Percentiles rank a stretch among this genome's conserved stretches.
Evolutionary conservation across 2,329 filamentous ascomycete genomes (phyloP).

Genomic region (Penicillium fuscoglaucum): DNA sequence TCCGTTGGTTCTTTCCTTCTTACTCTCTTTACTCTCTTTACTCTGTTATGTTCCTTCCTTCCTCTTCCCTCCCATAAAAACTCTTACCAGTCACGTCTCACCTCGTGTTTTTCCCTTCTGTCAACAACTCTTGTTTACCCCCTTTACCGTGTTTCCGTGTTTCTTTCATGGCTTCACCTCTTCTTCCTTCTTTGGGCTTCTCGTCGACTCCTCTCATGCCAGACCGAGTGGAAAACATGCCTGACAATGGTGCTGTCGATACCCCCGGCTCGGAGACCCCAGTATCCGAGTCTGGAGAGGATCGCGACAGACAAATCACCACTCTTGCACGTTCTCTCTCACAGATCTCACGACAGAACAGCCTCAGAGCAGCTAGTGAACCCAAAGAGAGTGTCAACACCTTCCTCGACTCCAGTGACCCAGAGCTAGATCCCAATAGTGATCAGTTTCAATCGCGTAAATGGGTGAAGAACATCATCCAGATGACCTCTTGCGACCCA

Average conservation of each 20-base stretch:
- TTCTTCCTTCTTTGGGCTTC: slow-evolving; percentile 7
- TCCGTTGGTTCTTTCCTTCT: neutral
- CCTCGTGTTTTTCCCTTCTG: neutral
- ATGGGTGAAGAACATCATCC: slow-evolving; percentile 47
- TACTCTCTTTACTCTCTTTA: neutral
- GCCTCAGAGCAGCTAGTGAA: slow-evolving; percentile 1
- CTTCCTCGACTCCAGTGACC: slow-evolving; percentile 37
- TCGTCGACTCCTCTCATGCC: neutral
- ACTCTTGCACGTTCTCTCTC: slow-evolving; percentile 35
- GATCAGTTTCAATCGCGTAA: slow-evolving; percentile 45
- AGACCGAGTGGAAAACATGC: neutral
- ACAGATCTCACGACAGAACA: slow-evolving; percentile 29
- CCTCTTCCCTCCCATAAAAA: neutral
- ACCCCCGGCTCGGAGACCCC: neutral
- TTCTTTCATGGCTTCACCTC: neutral
- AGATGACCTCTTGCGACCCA: slow-evolving; percentile 34
- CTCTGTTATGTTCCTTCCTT: neutral
- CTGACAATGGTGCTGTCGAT: neutral
- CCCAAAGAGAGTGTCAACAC: slow-evolving; percentile 32
- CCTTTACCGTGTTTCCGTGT: neutral
- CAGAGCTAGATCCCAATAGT: slow-evolving; percentile 45
- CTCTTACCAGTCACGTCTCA: neutral
- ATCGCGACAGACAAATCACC: slow-evolving; percentile 28
- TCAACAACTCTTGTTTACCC: neutral
- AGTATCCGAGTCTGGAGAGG: slow-evolving; percentile 24